Conservation (phyloP, 352 stramenopile species). For the Pythium coloratum region DNA sequence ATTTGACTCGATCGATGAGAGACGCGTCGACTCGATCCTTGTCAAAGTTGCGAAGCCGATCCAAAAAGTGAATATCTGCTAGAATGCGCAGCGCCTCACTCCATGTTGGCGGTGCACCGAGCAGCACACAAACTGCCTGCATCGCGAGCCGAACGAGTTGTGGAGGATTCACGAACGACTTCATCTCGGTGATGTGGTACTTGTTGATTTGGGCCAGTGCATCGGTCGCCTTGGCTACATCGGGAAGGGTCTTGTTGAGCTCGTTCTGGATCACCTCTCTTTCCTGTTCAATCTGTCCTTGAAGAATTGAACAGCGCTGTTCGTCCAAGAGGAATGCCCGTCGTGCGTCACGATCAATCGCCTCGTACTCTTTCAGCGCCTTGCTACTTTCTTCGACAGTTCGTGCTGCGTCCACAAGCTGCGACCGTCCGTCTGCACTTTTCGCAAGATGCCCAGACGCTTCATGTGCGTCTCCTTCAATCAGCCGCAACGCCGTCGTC, state of each 20-base stretch:
- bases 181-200: conserved; percentile 79
- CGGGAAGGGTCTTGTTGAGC: conserved; percentile 58
- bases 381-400: conserved; percentile 33
- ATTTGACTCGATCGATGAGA: conserved; percentile 50
- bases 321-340: conserved; percentile 61
- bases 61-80: conserved; percentile 67
- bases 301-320: conserved; percentile 48
- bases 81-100: conserved; percentile 62
- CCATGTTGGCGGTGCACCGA: conserved; percentile 62
- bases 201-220: conserved; percentile 77
- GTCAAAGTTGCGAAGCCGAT: conserved; percentile 58
- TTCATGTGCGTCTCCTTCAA: conserved; percentile 34
- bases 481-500: conserved; percentile 20
- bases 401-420: conserved; percentile 35
- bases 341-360: conserved; percentile 41
- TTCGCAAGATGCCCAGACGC: conserved; percentile 33
- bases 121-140: conserved; percentile 72
- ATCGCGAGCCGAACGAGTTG: conserved; percentile 74
- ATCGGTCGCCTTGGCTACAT: conserved; percentile 54
- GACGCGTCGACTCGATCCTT: conserved; percentile 48
- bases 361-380: conserved; percentile 36
- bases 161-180: conserved; percentile 70
- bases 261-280: conserved; percentile 52
- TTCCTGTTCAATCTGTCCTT: conserved; percentile 59
- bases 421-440: conserved; percentile 37